A percentile compares a stretch with the other conserved stretches of the same genome.
These are phyloP conservation scores for Aurinia saxatilis DNA, from an alignment of 345 rosid species.

Conservation along the genomic window DNA sequence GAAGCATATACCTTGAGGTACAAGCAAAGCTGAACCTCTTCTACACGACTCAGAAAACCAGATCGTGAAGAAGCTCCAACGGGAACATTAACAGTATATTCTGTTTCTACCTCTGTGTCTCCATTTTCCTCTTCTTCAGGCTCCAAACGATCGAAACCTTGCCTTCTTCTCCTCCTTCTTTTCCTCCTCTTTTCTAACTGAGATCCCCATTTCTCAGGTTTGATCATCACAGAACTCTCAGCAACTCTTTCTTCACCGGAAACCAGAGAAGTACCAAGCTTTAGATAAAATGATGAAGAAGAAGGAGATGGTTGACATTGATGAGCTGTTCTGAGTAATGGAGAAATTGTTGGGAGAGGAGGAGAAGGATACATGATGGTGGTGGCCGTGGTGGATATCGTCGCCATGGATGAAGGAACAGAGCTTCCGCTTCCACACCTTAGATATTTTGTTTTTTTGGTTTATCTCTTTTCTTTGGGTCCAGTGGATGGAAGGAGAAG, in stretches of 20 bases:
- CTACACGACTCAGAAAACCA: slow-evolving; percentile 31
- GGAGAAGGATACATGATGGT: slow-evolving; percentile 36
- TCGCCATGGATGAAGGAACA: slow-evolving; percentile 31
- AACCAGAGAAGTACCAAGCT: slow-evolving; percentile 6
- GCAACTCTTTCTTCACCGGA: slow-evolving; percentile 28
- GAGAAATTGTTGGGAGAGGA: slow-evolving; percentile 27
- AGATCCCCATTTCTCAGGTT: slow-evolving; percentile 28
- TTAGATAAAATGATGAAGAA: slow-evolving; percentile 26
- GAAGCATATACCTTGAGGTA: slow-evolving; percentile 32
- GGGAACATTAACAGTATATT: not conserved
- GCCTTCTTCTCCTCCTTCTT: slow-evolving; percentile 36
- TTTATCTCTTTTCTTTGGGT: slow-evolving; percentile 25
- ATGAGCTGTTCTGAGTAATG: slow-evolving; percentile 29
- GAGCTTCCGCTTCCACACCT: slow-evolving; percentile 25
- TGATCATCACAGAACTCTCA: slow-evolving; percentile 26
- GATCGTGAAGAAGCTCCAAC: slow-evolving; percentile 23
- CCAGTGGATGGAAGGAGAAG: slow-evolving; percentile 23
- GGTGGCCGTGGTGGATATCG: slow-evolving; percentile 35
- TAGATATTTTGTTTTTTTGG: not conserved
- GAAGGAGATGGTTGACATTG: slow-evolving; percentile 26
- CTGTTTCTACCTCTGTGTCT: slow-evolving; percentile 1
- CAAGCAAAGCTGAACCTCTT: slow-evolving; percentile 47
- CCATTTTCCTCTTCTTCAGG: slow-evolving; percentile 20
- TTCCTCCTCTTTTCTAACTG: slow-evolving; percentile 34
- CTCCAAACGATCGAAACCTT: slow-evolving; percentile 18